Evolutionary conservation across 345 rosid species (phyloP).

Genomic region (Acer campestre): DNA sequence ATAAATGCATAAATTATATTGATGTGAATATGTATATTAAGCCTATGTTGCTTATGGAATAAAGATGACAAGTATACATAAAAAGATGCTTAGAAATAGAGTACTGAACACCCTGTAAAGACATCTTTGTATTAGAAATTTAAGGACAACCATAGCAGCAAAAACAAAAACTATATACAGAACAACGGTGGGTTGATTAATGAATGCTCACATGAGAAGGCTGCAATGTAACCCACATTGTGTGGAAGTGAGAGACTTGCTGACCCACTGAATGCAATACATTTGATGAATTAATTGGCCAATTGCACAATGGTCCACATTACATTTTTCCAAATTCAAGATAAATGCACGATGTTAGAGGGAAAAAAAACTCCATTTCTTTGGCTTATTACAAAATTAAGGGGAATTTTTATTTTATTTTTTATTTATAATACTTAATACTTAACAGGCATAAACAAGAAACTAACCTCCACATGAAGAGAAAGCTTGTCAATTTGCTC

Average conservation of each 20-base stretch:
- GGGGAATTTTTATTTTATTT: neutral
- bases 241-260: neutral
- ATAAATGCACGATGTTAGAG: neutral
- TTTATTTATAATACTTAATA: no score
- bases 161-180: neutral
- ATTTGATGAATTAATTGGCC: constrained; percentile 1
- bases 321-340: neutral
- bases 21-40: neutral
- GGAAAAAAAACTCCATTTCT: neutral
- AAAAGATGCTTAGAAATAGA: neutral
- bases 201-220: neutral
- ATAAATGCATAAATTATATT: no score
- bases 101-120: neutral
- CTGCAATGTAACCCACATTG: neutral
- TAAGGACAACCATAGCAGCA: neutral
- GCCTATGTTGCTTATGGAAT: neutral
- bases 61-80: neutral
- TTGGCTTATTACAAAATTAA: neutral
- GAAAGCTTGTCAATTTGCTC: constrained; percentile 99
- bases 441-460: neutral
- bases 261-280: neutral
- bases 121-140: neutral
- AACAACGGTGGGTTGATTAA: neutral
- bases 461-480: constrained; percentile 94
- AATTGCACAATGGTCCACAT: neutral